These are phyloP conservation scores for Amanita exitialis DNA, from an alignment of 768 basidiomycete species.

Conservation along the genomic window DNA sequence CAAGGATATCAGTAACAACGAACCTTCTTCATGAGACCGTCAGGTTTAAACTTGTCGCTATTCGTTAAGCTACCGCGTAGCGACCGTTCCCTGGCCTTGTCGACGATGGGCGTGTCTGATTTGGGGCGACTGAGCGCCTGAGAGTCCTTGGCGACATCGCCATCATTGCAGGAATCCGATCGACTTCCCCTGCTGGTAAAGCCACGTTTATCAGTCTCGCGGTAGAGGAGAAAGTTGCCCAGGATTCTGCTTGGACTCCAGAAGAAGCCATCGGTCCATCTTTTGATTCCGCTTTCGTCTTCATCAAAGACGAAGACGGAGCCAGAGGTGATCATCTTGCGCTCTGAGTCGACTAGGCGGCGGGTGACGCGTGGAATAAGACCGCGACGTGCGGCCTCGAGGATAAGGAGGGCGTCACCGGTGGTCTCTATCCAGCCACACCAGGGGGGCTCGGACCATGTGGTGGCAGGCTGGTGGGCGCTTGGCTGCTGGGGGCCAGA, in stretches of 20 bases:
- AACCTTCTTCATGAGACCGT: constrained; percentile 97
- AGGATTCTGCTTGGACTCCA: constrained; percentile 92
- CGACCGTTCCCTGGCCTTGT: constrained; percentile 69
- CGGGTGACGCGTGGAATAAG: constrained; percentile 89
- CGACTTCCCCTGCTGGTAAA: constrained; percentile 49
- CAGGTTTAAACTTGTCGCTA: constrained; percentile 85
- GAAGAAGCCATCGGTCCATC: constrained; percentile 96
- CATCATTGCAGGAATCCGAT: constrained; percentile 22
- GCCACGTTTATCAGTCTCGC: constrained; percentile 83
- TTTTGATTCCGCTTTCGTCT: constrained; percentile 93
- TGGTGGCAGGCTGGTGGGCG: constrained; percentile 23
- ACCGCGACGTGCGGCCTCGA: constrained; percentile 86
- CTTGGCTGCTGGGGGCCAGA: constrained; percentile 24
- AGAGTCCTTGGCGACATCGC: constrained; percentile 20
- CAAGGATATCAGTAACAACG: constrained; percentile 1
- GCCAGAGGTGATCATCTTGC: constrained; percentile 87
- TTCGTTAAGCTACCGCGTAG: constrained; percentile 89
- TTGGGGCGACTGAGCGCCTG: constrained; percentile 59
- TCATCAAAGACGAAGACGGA: constrained; percentile 97
- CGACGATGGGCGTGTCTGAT: constrained; percentile 39
- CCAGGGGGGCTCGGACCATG: constrained; percentile 88
- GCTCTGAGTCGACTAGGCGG: constrained; percentile 84
- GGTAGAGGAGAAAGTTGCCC: constrained; percentile 92
- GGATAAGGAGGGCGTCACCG: constrained; percentile 90
- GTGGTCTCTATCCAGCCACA: constrained; percentile 94